These are phyloP conservation scores for Penicillium nordicum DNA, from an alignment of 2,329 filamentous ascomycete species.

Conservation along the genomic window DNA sequence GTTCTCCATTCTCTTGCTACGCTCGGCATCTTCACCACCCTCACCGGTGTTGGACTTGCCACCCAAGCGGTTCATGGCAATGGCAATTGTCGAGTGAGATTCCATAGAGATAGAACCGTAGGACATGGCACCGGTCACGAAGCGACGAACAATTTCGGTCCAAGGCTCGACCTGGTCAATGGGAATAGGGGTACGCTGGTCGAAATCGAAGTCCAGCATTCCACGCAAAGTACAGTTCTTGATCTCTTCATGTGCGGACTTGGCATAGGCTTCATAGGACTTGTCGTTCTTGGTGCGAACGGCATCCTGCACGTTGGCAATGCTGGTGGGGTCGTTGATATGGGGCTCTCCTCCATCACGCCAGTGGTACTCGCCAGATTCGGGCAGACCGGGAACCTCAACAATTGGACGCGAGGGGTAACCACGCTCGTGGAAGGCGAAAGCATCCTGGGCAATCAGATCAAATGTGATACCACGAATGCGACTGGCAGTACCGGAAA, in stretches of 20 bases:
- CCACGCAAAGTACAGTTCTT: conserved; percentile 94
- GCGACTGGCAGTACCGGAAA: conserved; percentile 88
- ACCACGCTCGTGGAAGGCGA: conserved; percentile 90
- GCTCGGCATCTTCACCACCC: conserved; percentile 92
- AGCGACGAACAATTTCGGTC: conserved; percentile 95
- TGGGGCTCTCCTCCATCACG: conserved; percentile 93
- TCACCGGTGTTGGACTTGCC: conserved; percentile 98
- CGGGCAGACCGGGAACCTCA: conserved; percentile 73
- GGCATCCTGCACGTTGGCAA: conserved; percentile 95
- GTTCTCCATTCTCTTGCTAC: conserved; percentile 79
- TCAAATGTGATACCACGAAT: conserved; percentile 94
- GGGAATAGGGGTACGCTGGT: conserved; percentile 76
- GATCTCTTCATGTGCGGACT: conserved; percentile 91
- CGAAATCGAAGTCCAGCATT: conserved; percentile 93
- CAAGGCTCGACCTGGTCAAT: conserved; percentile 97
- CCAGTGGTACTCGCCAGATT: conserved; percentile 98
- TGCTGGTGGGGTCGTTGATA: conserved; percentile 89
- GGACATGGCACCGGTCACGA: conserved; percentile 97
- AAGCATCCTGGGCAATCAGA: conserved; percentile 87
- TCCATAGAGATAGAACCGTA: conserved; percentile 99
- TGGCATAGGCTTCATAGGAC: conserved; percentile 94
- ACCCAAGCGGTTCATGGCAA: conserved; percentile 94
- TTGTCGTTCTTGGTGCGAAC: conserved; percentile 97
- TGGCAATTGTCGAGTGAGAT: conserved; percentile 89
- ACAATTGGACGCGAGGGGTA: conserved; percentile 78